Base-by-base conservation (phyloP, 1,139 yeast species). In the Yamadazyma triangularis region DNA sequence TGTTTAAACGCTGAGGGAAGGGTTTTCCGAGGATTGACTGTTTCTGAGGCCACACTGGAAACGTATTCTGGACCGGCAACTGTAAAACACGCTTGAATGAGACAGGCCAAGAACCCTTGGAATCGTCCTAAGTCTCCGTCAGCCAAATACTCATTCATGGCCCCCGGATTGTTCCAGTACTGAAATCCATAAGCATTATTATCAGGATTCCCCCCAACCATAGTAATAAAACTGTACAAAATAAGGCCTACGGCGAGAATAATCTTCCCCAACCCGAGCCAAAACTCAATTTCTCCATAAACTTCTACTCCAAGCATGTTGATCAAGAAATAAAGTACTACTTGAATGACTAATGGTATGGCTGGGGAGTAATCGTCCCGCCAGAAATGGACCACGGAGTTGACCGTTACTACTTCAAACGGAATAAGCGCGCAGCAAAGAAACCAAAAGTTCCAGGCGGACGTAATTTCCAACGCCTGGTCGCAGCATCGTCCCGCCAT, bases 371-470 rank as follows among this genome's bases (percentile, higher is more conserved):
- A 84, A 45, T 78, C 89, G 43, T 74, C 77, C 37, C 84, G 64
- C 94, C 95, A 85, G 50, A 70, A 85, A 50, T 84, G 89, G 30
- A 84, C 64, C 50, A 85, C 76, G 15, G 85, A 75, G 46, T 85
- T 84, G 19, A 82, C 89, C n/a, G 88, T 84, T 3, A 85, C 83
- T 33, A 86, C 77, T 56, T 85, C 95, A 50, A 79, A 84, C 0
- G 95, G 95, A 36, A 85, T 80, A 42, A 81, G 74, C 13, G 84
- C 78, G 46, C 88, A 77, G 50, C 84, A 82, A 52, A 84, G 65
- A 38, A 84, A 65, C 79, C 87, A 84, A 48, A 83, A 85, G 55
- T 86, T 85, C 77, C 87, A 80, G 11, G 89, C 84, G 8, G 86
- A 78, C 66, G 82, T 83, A 38, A 82, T 74, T 46, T 85, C 89